Base-by-base conservation (phyloP, 2,329 filamentous ascomycete genomes). In the Didymella segeticola region DNA sequence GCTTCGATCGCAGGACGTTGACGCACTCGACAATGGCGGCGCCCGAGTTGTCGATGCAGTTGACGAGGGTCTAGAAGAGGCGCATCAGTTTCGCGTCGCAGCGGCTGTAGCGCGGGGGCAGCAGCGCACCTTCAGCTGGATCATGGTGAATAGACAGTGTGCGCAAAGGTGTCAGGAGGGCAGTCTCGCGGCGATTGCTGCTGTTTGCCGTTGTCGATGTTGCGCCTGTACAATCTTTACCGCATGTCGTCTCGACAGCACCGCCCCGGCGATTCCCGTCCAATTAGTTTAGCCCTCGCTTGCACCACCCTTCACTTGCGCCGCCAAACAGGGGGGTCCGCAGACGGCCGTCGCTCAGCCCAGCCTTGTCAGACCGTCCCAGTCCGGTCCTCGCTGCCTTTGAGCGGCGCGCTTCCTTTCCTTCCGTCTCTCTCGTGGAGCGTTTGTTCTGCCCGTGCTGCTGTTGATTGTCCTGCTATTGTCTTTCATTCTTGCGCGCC, bases 1-100 rank as follows among this genome's bases (percentile, higher is more conserved):
- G 82, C 81, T 97, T 96, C 80, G 93, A 95, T 72, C 91, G 91
- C 70, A 99, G 82, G 60, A 98, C 89, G 75, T 93, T 89, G 75
- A 89, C 90, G 80, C 95, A 99, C 81, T 99, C 95, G 79, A 98
- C 95, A 64, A 99, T 83, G 69, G 95, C 93, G 66, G 95, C 95
- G 75, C 95, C 95, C 63, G 95, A 98, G 83, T 97, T 99, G 88
- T 99, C 95, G 86, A 99, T 98, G 88, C 95, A 98, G 80, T 95
- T 97, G 70, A 99, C 86, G 86, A 99, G 91, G 75, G 93, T 90
- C 95, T 81, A 77, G 61, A 79, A 57, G 53, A 34, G 53, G 37
- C 60, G 64, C 91, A 96, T 98, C 60, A 71, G 71, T 57, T 59
- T 43, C 53, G n/a, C 53, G 53, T 58, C 48, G 33, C 22, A 22